phyloP scores from a whole-genome alignment of 768 basidiomycete genomes.

The Auriscalpium orientale region DNA sequence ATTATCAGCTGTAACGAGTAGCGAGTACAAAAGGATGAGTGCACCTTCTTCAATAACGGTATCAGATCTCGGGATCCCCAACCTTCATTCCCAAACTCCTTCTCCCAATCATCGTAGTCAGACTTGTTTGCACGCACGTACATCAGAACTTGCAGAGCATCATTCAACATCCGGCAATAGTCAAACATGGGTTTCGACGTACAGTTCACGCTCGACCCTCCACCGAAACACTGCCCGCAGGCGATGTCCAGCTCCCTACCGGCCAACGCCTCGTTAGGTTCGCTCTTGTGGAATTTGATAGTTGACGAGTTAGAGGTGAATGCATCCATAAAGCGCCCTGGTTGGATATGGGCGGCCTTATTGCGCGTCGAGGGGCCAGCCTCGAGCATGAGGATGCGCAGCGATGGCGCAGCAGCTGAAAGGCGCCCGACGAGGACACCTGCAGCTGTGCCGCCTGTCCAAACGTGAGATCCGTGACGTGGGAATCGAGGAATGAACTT shows the following conservation, averaged over 20 bases:
- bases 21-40: neutral
- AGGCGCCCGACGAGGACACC: constrained; percentile 52
- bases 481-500: neutral
- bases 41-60: constrained; percentile 51
- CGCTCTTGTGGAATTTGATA: constrained; percentile 33
- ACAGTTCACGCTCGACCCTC: constrained; percentile 53
- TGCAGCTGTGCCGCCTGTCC: constrained; percentile 37
- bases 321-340: constrained; percentile 41
- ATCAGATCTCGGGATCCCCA: constrained; percentile 55
- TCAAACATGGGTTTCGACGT: too few relatives aligned
- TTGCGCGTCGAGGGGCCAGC: constrained; percentile 46
- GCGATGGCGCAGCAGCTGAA: constrained; percentile 39
- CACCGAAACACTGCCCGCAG: constrained; percentile 47
- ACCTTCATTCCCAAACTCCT: constrained; percentile 41
- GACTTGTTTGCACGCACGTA: constrained; percentile 54
- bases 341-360: constrained; percentile 40
- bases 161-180: too few relatives aligned
- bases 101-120: constrained; percentile 61
- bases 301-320: constrained; percentile 31
- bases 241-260: constrained; percentile 39
- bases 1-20: too few relatives aligned
- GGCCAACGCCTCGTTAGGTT: constrained; percentile 35
- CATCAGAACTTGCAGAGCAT: constrained; percentile 21
- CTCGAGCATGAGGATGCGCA: constrained; percentile 57
- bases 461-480: neutral